A percentile compares a stretch with the other conserved stretches of the same genome.
Conservation (phyloP, 1,284 basidiomycete species). For the Cryptococcus jaspeensis region DNA sequence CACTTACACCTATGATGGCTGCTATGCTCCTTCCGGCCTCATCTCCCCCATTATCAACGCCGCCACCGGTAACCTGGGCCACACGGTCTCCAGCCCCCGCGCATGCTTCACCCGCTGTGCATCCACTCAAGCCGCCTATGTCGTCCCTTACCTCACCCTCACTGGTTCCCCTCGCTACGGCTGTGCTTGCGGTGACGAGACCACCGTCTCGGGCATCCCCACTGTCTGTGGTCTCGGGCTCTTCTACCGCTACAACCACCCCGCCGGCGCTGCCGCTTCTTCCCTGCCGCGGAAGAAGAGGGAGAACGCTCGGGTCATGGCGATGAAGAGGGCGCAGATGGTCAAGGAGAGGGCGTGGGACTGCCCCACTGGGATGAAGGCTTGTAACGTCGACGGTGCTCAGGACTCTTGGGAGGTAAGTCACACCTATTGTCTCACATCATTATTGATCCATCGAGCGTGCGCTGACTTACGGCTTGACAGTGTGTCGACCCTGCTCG, state of each 20-base stretch:
- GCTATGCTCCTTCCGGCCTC: neutral
- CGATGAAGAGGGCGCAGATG: neutral
- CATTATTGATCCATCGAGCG: no score
- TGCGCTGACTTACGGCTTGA: neutral
- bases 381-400: constrained; percentile 11
- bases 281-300: constrained; percentile 6
- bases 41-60: constrained; percentile 1
- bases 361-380: constrained; percentile 12
- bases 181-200: constrained; percentile 13
- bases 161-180: constrained; percentile 2
- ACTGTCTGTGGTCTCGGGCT: constrained; percentile 5
- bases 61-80: neutral
- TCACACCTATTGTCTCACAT: no score
- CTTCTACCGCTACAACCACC: constrained; percentile 9
- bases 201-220: neutral
- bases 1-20: constrained; percentile 10
- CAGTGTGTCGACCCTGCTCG: neutral
- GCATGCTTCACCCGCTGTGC: constrained; percentile 11
- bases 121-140: constrained; percentile 2
- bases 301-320: neutral
- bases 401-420: constrained; percentile 15
- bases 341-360: constrained; percentile 6
- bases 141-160: constrained; percentile 1
- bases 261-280: constrained; percentile 7
- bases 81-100: constrained; percentile 5